phyloP scores from a whole-genome alignment of 352 stramenopile genomes.

The Globisporangium megalacanthum region DNA sequence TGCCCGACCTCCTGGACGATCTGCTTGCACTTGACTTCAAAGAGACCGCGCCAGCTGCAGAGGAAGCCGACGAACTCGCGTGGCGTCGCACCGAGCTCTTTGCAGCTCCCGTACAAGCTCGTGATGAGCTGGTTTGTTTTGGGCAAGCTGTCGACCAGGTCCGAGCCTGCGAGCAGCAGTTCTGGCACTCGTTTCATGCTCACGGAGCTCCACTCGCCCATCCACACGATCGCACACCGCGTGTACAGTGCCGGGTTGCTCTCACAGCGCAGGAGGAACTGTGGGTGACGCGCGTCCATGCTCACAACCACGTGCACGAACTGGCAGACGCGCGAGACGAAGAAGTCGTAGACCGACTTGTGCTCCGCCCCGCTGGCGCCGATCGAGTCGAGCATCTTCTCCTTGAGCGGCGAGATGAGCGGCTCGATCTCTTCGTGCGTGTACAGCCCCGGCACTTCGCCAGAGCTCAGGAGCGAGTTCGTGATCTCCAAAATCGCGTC shows the following conservation, averaged over 20 bases:
- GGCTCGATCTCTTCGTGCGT: slow-evolving; percentile 93
- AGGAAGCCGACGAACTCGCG: slow-evolving; percentile 87
- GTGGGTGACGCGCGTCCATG: slow-evolving; percentile 63
- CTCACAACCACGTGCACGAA: slow-evolving; percentile 87
- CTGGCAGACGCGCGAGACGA: slow-evolving; percentile 83
- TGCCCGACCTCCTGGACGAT: slow-evolving; percentile 86
- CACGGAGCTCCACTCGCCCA: slow-evolving; percentile 84
- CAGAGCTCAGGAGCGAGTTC: slow-evolving; percentile 89
- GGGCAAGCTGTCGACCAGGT: slow-evolving; percentile 52
- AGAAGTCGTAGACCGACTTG: slow-evolving; percentile 92
- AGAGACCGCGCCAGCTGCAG: slow-evolving; percentile 69
- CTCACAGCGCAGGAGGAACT: slow-evolving; percentile 88
- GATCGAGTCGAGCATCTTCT: slow-evolving; percentile 86
- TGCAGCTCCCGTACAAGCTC: slow-evolving; percentile 60
- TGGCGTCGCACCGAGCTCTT: slow-evolving; percentile 66
- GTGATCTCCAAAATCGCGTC: slow-evolving; percentile 89
- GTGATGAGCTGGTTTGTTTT: slow-evolving; percentile 54
- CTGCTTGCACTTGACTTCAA: slow-evolving; percentile 74
- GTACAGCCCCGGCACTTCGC: slow-evolving; percentile 92
- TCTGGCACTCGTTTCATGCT: slow-evolving; percentile 80
- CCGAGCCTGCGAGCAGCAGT: slow-evolving; percentile 49
- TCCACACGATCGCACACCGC: slow-evolving; percentile 89
- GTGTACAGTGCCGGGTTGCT: slow-evolving; percentile 93
- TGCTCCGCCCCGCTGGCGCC: slow-evolving; percentile 37
- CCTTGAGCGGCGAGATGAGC: slow-evolving; percentile 85